Evolutionary conservation across 140 eudicot species (phyloP), one percentile per base, ranked within the genome.

Genomic region (Anethum foeniculum): DNA sequence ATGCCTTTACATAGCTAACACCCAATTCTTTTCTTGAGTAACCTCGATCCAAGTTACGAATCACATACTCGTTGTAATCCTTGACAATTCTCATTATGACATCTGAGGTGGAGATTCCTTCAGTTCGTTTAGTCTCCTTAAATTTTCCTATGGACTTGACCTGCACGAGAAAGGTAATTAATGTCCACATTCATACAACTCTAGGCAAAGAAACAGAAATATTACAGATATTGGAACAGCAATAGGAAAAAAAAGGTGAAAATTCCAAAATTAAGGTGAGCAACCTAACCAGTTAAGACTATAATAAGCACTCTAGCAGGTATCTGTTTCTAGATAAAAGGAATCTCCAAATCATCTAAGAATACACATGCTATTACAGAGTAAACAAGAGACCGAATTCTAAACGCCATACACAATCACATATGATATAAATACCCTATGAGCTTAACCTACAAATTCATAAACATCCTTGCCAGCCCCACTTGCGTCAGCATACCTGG

Each of bases 1-100:
- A 79, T 86, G 77, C 99, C 91, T 95, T 95, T 52, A 95, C 99
- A 68, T 90, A 95, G 88, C 99, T 95, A 68, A 95, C 90, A 83
- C 94, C 94, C 76, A 95, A 97, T 62, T 95, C 99, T 89, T 90
- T 92, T 87, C 99, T 92, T 67, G 99, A 90, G 88, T 95, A 95
- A 19, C 99, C 99, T 69, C 99, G 92, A 85, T 86, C 97, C 91
- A 95, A 87, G 85, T 95, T 95, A 64, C 99, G 97, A 93, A 95
- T 86, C 81, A 95, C 99, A 82, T 92, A 95, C 74, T 92, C 90
- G 27, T 95, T 95, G 82, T 95, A 95, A 72, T 95, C 99, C 86
- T 95, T 95, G 8, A 95, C 92, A 77, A 95, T 92, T 85, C 99
- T 88, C 99, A 95, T 95, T 62, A 95, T 95, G 71, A 95, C 67